A percentile compares a stretch with the other conserved stretches of the same genome.
Conservation (phyloP, 768 basidiomycete genomes). For the Rubroboletus pulcherrimus region DNA sequence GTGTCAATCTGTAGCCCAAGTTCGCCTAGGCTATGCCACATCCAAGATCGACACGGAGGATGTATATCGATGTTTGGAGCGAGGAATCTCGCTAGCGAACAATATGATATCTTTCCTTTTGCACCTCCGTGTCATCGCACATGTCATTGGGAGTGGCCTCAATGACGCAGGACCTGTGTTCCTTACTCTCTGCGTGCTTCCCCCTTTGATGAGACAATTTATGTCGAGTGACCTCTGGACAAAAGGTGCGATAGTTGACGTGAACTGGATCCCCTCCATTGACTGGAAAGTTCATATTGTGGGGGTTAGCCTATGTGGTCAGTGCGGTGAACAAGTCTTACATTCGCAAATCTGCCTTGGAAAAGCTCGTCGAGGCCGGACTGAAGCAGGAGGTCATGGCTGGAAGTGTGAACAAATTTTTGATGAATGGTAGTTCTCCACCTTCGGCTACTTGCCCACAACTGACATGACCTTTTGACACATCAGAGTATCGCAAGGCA, state of each 20-base stretch:
- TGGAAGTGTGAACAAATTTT: not conserved
- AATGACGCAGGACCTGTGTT: conserved; percentile 19
- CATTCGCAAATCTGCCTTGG: conserved; percentile 20
- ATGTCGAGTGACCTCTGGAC: conserved; percentile 14
- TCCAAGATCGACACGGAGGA: not conserved
- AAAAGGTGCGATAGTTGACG: conserved; percentile 10
- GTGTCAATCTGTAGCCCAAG: not conserved
- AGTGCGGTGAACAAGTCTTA: conserved; percentile 15
- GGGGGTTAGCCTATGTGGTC: conserved; percentile 17
- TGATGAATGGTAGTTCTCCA: conserved; percentile 9
- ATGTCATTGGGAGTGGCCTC: conserved; percentile 16
- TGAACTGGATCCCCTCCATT: not conserved
- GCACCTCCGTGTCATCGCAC: conserved; percentile 19
- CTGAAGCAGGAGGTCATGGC: conserved; percentile 20
- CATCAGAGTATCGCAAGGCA: conserved; percentile 21
- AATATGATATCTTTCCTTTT: conserved; percentile 17
- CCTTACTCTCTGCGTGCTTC: conserved; percentile 20
- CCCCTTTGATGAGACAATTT: not conserved
- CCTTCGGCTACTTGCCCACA: not conserved
- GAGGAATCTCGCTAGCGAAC: conserved; percentile 7
- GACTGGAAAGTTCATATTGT: not conserved
- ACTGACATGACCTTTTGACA: not conserved
- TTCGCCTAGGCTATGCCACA: conserved; percentile 2
- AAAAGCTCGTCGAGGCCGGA: not conserved
- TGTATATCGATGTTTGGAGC: conserved; percentile 13